Conservation (phyloP, 441 rosid species). For the Syzygium malaccense region DNA sequence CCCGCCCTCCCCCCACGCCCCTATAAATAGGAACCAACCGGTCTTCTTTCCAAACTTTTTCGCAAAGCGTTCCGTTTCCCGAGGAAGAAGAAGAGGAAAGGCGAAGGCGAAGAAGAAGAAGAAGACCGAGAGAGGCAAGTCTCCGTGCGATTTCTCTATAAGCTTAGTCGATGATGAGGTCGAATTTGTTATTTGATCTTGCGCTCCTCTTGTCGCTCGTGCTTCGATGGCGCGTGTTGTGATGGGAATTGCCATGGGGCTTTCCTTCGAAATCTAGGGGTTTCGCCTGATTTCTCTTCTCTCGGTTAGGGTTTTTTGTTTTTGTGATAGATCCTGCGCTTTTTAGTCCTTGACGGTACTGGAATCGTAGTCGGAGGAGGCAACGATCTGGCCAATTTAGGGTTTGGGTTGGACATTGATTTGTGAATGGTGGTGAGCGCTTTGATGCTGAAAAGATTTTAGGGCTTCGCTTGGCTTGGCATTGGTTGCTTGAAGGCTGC, state of each 20-base stretch:
- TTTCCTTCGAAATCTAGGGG: not conserved
- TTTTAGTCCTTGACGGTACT: not conserved
- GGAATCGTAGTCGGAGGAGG: not conserved
- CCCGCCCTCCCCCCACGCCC: not conserved
- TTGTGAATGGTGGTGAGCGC: not conserved
- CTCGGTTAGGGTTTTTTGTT: not conserved
- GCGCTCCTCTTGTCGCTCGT: not conserved
- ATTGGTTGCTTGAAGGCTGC: not conserved
- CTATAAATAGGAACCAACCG: conserved; percentile 28
- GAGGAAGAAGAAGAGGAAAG: not conserved
- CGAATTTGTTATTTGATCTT: not conserved
- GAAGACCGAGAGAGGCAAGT: not conserved
- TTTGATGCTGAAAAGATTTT: not conserved
- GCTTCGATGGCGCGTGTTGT: not conserved
- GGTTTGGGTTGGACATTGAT: not conserved
- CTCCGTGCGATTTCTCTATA: fast-evolving
- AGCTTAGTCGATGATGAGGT: not conserved
- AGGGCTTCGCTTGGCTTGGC: not conserved
- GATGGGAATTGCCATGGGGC: not conserved
- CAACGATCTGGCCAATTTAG: not conserved
- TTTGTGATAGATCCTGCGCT: not conserved
- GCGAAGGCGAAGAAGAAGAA: not conserved
- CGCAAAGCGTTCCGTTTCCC: not conserved
- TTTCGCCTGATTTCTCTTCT: not conserved
- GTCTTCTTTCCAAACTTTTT: fast-evolving